Evolutionary conservation across 139 green algal genomes (phyloP).

Genomic region (Cymbomonas tetramitiformis): DNA sequence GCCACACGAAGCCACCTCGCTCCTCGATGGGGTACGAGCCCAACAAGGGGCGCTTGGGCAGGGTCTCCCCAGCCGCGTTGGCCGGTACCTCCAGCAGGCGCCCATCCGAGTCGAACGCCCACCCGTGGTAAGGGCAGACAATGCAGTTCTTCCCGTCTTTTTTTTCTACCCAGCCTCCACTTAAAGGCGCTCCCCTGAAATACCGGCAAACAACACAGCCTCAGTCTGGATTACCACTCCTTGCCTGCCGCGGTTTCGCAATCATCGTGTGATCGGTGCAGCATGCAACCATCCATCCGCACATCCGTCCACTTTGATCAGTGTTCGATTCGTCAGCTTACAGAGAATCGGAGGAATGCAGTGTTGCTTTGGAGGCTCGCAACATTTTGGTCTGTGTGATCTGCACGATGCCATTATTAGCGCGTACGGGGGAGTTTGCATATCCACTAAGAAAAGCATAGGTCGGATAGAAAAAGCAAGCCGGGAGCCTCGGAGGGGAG

Average conservation of each 20-base stretch:
- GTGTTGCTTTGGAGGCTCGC: no score
- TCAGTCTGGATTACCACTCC: no score
- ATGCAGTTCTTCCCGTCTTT: no score
- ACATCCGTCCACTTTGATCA: neutral
- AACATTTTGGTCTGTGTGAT: no score
- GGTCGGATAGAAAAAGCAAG: no score
- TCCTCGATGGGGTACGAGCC: conserved; percentile 46
- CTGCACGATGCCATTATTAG: no score
- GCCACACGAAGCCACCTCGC: conserved; percentile 59
- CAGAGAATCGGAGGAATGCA: no score
- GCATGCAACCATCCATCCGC: conserved; percentile 26
- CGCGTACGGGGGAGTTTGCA: no score
- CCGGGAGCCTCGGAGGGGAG: no score
- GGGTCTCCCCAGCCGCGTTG: conserved; percentile 21
- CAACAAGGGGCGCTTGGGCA: conserved; percentile 42
- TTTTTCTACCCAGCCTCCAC: conserved; percentile 8
- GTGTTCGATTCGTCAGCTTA: neutral
- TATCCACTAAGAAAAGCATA: no score
- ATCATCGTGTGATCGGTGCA: conserved; percentile 18
- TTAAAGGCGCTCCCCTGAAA: neutral
- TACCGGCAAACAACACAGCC: no score
- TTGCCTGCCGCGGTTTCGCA: neutral
- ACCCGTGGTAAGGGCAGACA: conserved; percentile 46
- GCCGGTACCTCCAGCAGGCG: conserved; percentile 32
- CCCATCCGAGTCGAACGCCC: conserved; percentile 53